phyloP scores from a whole-genome alignment of 2,329 filamentous ascomycete genomes.

The Paraconiothyrium brasiliense region DNA sequence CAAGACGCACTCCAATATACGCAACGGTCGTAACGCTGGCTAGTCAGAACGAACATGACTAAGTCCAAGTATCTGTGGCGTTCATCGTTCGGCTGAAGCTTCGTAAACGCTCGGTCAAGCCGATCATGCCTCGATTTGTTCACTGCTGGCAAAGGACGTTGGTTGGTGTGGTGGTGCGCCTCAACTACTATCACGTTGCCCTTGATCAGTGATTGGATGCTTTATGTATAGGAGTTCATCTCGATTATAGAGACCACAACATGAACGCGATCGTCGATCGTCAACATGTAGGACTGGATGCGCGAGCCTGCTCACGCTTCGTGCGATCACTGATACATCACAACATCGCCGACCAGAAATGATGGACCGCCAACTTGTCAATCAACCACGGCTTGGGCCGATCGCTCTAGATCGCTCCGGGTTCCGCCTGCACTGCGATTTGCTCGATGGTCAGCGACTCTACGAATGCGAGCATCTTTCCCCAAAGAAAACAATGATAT shows the following conservation, averaged over 20 bases:
- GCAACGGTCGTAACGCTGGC: slow-evolving; percentile 14
- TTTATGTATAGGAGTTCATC: background rate
- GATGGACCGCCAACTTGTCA: background rate
- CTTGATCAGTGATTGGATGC: background rate
- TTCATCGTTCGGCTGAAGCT: background rate
- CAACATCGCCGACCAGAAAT: slow-evolving; percentile 13
- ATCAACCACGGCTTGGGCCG: background rate
- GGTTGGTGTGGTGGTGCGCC: background rate
- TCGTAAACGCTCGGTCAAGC: slow-evolving; percentile 1
- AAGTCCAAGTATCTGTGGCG: slow-evolving; percentile 8
- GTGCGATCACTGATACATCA: slow-evolving; percentile 5
- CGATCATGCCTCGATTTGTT: slow-evolving; percentile 4
- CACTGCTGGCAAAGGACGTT: background rate
- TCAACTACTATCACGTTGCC: background rate
- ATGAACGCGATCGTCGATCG: slow-evolving; percentile 8
- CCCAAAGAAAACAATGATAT: background rate
- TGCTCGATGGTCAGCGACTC: background rate
- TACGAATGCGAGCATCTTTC: background rate
- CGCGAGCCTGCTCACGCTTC: background rate
- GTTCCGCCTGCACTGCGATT: background rate
- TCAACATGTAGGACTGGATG: background rate
- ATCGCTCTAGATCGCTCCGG: background rate
- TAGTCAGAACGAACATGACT: background rate
- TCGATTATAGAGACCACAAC: background rate
- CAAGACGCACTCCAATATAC: background rate